A percentile compares a stretch with the other conserved stretches of the same genome.
These are phyloP conservation scores for Peniophora sp. DNA, from an alignment of 1,284 basidiomycete species.

Conservation along the genomic window DNA sequence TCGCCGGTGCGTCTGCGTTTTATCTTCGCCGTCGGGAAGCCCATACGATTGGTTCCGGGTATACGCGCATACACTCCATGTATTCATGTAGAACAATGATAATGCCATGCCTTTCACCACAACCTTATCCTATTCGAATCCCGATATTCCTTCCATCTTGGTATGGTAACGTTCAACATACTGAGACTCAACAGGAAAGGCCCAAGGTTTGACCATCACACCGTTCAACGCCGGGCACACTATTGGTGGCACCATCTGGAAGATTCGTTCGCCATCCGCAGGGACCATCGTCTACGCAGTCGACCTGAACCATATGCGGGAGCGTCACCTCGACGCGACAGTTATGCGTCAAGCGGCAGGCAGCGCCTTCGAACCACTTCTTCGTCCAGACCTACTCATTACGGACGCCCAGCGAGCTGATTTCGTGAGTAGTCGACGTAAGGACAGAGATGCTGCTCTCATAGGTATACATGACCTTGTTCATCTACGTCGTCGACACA, in stretches of 20 bases:
- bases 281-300: slow-evolving; percentile 96
- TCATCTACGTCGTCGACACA: too few species aligned
- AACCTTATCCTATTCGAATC: too few species aligned
- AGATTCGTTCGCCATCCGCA: slow-evolving; percentile 92
- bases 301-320: slow-evolving; percentile 94
- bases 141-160: background rate
- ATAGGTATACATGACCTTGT: slow-evolving; percentile 51
- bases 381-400: slow-evolving; percentile 87
- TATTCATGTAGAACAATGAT: too few species aligned
- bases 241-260: slow-evolving; percentile 97
- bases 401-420: slow-evolving; percentile 85
- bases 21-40: background rate
- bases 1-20: slow-evolving; percentile 61
- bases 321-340: slow-evolving; percentile 94
- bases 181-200: slow-evolving; percentile 54
- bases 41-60: too few species aligned
- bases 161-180: background rate
- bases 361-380: slow-evolving; percentile 81
- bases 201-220: slow-evolving; percentile 89
- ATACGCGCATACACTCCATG: too few species aligned
- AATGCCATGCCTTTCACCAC: too few species aligned
- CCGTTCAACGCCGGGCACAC: slow-evolving; percentile 96
- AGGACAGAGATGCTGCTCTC: slow-evolving; percentile 86
- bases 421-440: slow-evolving; percentile 79
- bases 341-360: slow-evolving; percentile 68